These are phyloP conservation scores for Wallacemonas sp. DNA, from an alignment of 208 protist species.

Conservation along the genomic window DNA sequence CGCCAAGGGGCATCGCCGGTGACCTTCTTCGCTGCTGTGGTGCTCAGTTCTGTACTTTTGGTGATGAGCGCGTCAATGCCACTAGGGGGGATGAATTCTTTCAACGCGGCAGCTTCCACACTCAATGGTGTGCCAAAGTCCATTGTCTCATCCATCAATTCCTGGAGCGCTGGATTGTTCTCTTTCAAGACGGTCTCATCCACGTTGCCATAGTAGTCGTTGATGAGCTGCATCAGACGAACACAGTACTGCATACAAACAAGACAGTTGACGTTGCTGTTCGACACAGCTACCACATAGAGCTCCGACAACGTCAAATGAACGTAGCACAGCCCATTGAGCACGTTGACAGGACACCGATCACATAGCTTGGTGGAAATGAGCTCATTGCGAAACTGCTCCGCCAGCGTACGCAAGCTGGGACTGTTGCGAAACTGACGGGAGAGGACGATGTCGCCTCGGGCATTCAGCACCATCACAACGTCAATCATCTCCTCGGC, in stretches of 20 bases:
- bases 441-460: conserved; percentile 87
- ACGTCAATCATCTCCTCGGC: conserved; percentile 79
- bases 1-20: conserved; percentile 94
- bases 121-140: conserved; percentile 98
- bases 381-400: conserved; percentile 89
- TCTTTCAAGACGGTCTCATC: conserved; percentile 93
- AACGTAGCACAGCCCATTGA: conserved; percentile 88
- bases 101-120: conserved; percentile 87
- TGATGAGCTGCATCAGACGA: conserved; percentile 85
- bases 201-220: conserved; percentile 92
- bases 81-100: conserved; percentile 86
- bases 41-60: conserved; percentile 39
- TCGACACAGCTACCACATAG: conserved; percentile 92
- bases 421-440: conserved; percentile 78
- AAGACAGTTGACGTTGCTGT: conserved; percentile 93
- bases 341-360: conserved; percentile 88
- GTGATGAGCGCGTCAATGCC: conserved; percentile 52
- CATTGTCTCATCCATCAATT: conserved; percentile 98
- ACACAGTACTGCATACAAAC: conserved; percentile 78
- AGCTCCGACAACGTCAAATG: conserved; percentile 90
- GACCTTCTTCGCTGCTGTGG: conserved; percentile 74
- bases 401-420: conserved; percentile 68
- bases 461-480: conserved; percentile 88
- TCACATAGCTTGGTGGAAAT: conserved; percentile 64
- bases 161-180: conserved; percentile 97